These are phyloP conservation scores for Aspergillus sclerotiicarbonarius DNA, from an alignment of 495 filamentous ascomycete genomes.

Conservation along the genomic window DNA sequence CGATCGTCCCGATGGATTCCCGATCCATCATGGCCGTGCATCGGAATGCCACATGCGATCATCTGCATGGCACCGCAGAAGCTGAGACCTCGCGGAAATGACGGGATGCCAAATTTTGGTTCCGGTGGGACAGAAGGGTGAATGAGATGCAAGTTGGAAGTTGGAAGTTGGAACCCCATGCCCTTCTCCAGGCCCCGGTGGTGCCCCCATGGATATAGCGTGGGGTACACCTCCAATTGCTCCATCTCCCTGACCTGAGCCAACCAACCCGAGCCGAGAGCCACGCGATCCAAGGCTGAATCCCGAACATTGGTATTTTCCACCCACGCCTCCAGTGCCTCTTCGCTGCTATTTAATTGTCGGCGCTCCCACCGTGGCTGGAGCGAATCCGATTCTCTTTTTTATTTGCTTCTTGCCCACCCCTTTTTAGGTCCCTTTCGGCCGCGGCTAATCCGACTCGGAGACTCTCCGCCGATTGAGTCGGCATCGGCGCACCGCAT, in stretches of 20 bases:
- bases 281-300: slow-evolving; percentile 8
- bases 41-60: neutral
- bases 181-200: slow-evolving; percentile 11
- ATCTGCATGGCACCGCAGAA: neutral
- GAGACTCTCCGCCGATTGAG: neutral
- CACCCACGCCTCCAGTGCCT: slow-evolving; percentile 3
- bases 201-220: slow-evolving; percentile 11
- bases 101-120: neutral
- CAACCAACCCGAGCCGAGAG: slow-evolving; percentile 20
- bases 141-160: no score
- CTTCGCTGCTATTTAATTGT: slow-evolving; percentile 11
- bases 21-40: no score
- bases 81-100: neutral
- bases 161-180: slow-evolving; percentile 14
- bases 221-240: slow-evolving; percentile 13
- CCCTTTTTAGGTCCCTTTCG: neutral
- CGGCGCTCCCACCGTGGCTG: no score
- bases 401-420: neutral
- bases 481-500: neutral
- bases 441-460: neutral
- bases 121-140: neutral
- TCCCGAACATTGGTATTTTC: slow-evolving; percentile 9
- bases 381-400: neutral
- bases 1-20: neutral
- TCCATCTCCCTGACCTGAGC: slow-evolving; percentile 2